Base-by-base conservation (phyloP, 768 basidiomycete species). In the Boletus sp. region DNA sequence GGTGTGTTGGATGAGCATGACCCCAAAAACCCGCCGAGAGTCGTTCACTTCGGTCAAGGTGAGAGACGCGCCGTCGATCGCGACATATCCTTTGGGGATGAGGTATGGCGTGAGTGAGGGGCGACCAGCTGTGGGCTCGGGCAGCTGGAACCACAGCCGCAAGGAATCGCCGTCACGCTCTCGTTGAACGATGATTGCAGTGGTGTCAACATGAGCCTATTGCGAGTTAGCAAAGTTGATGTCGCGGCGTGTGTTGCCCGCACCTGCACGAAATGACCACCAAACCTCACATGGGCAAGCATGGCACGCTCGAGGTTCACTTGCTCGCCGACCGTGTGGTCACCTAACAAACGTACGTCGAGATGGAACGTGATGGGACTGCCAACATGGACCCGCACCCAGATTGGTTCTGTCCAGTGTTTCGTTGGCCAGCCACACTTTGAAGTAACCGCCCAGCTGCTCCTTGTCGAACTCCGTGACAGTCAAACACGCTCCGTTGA, bases 231-330 rank as follows among this genome's bases (percentile, higher is more conserved):
- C 33, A 21, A 41, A 32, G 8, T 9, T 8, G 38, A 21, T 35
- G 27, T 27, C 33, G 41, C 9, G 25, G 32, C 29, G 49, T 19
- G 43, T 38, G 13, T n/a, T 19, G 50, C 15, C 8, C 77, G 51
- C 64, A 91, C 94, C 83, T 98, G 96, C 21, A 99, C 97, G 67
- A 95, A 94, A 69, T 99, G 97, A 11, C 97, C 97, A 27, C 97
- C 97, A 64, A 98, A 97, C 52, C 96, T 79, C 17, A 83, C 85
- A 74, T 94, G 90, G 5, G 88, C 86, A 21, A 84, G 86, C 92
- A 98, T 93, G 3, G 97, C 97, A 47, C 97, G 83, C 75, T 99
- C 97, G 37, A 95, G 78, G 70, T 98, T 98, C 43, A 98, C 81
- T 62, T 84, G 79, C 59, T 92, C 86, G 19, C 90, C 92, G 17